A percentile compares a stretch with the other conserved stretches of the same genome.
Evolutionary conservation across 805 yeast species (phyloP).

Genomic region (Schwanniomyces pseudopolymorphus): DNA sequence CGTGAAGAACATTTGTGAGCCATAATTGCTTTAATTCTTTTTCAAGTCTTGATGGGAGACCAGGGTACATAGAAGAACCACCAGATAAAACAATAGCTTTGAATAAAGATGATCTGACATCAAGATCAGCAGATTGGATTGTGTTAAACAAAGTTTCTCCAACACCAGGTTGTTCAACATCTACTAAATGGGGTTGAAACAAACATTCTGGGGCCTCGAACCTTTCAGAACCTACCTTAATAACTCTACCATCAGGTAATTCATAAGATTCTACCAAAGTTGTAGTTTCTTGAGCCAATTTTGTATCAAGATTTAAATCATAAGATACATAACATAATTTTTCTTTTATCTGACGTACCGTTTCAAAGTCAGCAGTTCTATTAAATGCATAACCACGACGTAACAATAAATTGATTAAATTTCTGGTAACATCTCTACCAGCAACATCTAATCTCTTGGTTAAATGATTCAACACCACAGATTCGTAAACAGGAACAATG

Average conservation of each 20-base stretch:
- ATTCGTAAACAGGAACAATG: constrained; percentile 96
- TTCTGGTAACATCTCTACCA: constrained; percentile 97
- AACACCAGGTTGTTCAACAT: constrained; percentile 94
- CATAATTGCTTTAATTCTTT: constrained; percentile 95
- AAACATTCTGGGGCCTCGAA: constrained; percentile 96
- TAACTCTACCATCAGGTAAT: constrained; percentile 94
- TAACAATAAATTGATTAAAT: constrained; percentile 82
- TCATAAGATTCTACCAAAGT: constrained; percentile 88
- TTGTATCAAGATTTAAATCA: constrained; percentile 86
- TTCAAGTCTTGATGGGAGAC: constrained; percentile 92
- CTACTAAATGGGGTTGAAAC: constrained; percentile 94
- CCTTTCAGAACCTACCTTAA: constrained; percentile 92
- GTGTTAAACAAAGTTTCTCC: constrained; percentile 92
- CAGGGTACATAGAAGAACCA: constrained; percentile 98
- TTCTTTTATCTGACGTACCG: constrained; percentile 97
- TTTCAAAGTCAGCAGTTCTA: constrained; percentile 98
- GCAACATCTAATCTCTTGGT: constrained; percentile 94
- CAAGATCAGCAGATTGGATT: constrained; percentile 92
- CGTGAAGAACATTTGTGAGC: constrained; percentile 84
- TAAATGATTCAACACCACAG: constrained; percentile 91
- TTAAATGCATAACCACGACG: constrained; percentile 98
- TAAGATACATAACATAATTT: constrained; percentile 93
- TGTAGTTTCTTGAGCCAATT: constrained; percentile 91
- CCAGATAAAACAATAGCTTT: constrained; percentile 94
- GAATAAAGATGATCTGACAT: constrained; percentile 82